Evolutionary conservation across 139 green algal genomes (phyloP), one percentile per base, ranked within the genome.

Genomic region (Parachlorella kessleri): DNA sequence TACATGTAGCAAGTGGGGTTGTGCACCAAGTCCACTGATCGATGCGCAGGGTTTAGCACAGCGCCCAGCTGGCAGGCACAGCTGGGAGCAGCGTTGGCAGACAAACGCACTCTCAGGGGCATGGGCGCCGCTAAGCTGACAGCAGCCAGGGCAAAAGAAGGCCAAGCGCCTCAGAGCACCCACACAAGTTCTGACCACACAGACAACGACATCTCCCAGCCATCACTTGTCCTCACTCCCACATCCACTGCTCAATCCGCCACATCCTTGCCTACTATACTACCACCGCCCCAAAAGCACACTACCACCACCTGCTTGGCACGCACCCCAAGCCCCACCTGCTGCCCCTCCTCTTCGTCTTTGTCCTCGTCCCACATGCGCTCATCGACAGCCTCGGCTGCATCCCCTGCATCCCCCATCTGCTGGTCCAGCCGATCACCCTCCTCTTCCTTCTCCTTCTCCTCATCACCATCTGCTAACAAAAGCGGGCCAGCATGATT

Each of bases 361-460:
- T 92, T 81, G 36, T 94, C 88, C 7, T 96, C 82, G 39, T 91
- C 85, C 95, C 96, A 99, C 78, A 98, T 73, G 68, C 85, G 83
- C 90, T 99, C 96, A 80, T 99, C 96, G 41, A 99, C 95, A 10
- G 90, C 86, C 28, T 98, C 90, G 2, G 42, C 85, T 9, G 77
- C 76, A 33, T 80, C 67, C 8, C 94, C 93, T 80, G 93, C 88
- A 66, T 97, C 93, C 0, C 93, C 91, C 78, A 95, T 93, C 85
- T 98, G 84, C 72, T 91, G 81, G 18, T 94, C 81, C 59, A 90
- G 66, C 40, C 89, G 82, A 18, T 93, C 88, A 37, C 92, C 87
- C 39, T 91, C 81, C 9, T 92, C 87, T 10, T 93, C 86, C 24
- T 90, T 85, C 28, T 87, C 84, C 3, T 90, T 80, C 64, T 88